phyloP scores from a whole-genome alignment of 2,329 filamentous ascomycete genomes.

The Diplodia seriata region DNA sequence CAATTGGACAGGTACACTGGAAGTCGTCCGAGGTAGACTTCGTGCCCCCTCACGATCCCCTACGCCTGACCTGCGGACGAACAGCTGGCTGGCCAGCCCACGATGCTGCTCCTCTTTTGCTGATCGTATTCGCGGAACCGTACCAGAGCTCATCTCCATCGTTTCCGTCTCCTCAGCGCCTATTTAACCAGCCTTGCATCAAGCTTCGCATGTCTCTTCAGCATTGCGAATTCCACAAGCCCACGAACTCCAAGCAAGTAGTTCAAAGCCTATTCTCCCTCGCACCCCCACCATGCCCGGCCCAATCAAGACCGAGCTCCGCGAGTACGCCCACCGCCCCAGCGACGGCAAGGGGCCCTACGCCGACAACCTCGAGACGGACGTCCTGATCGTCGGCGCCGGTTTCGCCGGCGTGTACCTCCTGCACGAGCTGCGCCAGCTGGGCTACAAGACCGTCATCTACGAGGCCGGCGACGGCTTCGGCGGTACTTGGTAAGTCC shows the following conservation, averaged over 20 bases:
- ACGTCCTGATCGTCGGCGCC: slow-evolving; percentile 49
- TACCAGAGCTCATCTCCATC: not conserved
- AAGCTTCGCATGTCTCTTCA: slow-evolving; percentile 3
- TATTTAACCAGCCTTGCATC: not conserved
- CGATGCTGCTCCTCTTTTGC: not conserved
- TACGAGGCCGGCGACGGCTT: slow-evolving; percentile 50
- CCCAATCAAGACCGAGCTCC: slow-evolving; percentile 28
- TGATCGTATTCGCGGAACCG: slow-evolving; percentile 5
- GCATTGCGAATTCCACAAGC: not conserved
- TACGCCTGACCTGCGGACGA: not conserved
- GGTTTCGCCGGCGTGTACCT: slow-evolving; percentile 53
- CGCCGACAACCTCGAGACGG: slow-evolving; percentile 46
- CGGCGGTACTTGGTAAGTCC: slow-evolving; percentile 49
- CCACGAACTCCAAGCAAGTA: not conserved
- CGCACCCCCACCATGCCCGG: slow-evolving; percentile 9
- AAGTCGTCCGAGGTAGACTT: slow-evolving; percentile 9
- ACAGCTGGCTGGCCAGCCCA: not conserved
- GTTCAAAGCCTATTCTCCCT: not conserved
- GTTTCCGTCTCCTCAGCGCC: too few relatives aligned
- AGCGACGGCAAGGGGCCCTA: slow-evolving; percentile 35
- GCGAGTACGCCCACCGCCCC: slow-evolving; percentile 22
- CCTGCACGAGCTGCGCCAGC: slow-evolving; percentile 51
- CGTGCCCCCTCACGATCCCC: not conserved
- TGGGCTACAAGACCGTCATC: slow-evolving; percentile 50
- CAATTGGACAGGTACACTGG: slow-evolving; percentile 7